Conservation (phyloP, 2,329 filamentous ascomycete species). For the Pestalotiopsis sp. region DNA sequence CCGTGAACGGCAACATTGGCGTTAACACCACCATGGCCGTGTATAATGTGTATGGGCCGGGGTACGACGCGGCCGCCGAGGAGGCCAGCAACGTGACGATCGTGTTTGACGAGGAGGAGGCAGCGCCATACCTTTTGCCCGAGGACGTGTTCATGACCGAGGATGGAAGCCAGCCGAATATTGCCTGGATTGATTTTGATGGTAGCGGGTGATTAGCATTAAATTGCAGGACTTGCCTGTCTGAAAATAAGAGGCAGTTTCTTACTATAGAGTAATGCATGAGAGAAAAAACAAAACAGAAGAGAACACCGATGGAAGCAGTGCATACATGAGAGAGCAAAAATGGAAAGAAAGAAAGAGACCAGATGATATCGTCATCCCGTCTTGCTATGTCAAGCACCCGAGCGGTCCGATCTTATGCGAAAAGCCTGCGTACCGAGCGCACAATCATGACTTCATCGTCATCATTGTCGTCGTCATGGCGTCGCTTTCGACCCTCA, state of each 20-base stretch:
- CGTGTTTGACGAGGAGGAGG: slow-evolving; percentile 41
- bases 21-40: slow-evolving; percentile 58
- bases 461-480: neutral
- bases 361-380: neutral
- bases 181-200: slow-evolving; percentile 11
- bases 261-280: no score
- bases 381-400: neutral
- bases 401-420: neutral
- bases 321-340: neutral
- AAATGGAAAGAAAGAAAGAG: neutral
- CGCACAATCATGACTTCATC: neutral
- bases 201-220: neutral
- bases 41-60: slow-evolving; percentile 54
- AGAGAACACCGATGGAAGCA: no score
- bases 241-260: no score
- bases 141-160: slow-evolving; percentile 14
- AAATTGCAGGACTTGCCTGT: no score
- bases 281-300: no score
- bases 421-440: neutral
- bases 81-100: slow-evolving; percentile 41
- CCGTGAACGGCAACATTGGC: slow-evolving; percentile 42
- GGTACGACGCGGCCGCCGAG: slow-evolving; percentile 52
- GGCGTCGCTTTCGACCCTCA: slow-evolving; percentile 4
- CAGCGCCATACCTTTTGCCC: slow-evolving; percentile 12
- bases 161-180: slow-evolving; percentile 3